These are phyloP conservation scores for Rehmannia glutinosa DNA, from an alignment of 257 asterid genomes.

Conservation along the genomic window DNA sequence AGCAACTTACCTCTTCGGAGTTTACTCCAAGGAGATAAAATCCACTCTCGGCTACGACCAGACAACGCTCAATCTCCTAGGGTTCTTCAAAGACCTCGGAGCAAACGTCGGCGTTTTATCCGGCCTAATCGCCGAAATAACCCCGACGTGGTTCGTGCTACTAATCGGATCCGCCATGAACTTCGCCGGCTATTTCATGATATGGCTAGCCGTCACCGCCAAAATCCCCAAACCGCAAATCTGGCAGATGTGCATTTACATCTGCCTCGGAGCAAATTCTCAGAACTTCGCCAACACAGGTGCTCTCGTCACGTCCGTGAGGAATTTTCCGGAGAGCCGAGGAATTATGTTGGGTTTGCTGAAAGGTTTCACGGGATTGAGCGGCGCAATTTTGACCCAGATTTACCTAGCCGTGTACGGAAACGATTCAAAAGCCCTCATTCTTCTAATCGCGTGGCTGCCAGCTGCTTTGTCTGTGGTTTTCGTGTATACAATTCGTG, in stretches of 20 bases:
- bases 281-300: conserved; percentile 89
- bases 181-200: conserved; percentile 76
- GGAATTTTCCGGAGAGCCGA: conserved; percentile 67
- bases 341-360: conserved; percentile 63
- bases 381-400: conserved; percentile 82
- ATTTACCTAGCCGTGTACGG: conserved; percentile 73
- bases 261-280: conserved; percentile 80
- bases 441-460: conserved; percentile 84
- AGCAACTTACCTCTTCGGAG: conserved; percentile 81
- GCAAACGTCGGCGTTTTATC: conserved; percentile 84
- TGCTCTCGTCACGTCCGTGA: conserved; percentile 74
- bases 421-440: conserved; percentile 61
- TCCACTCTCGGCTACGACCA: conserved; percentile 67
- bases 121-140: conserved; percentile 71
- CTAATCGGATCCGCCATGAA: conserved; percentile 70
- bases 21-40: conserved; percentile 76
- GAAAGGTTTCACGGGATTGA: conserved; percentile 77
- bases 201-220: conserved; percentile 56
- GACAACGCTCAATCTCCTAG: conserved; percentile 73
- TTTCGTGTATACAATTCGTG: conserved; percentile 77
- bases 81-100: conserved; percentile 79
- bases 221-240: conserved; percentile 47
- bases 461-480: conserved; percentile 82
- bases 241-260: conserved; percentile 81
- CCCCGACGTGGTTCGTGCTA: conserved; percentile 81